Evolutionary conservation across 2,329 filamentous ascomycete species (phyloP).

Genomic region (Raffaelea arxii): DNA sequence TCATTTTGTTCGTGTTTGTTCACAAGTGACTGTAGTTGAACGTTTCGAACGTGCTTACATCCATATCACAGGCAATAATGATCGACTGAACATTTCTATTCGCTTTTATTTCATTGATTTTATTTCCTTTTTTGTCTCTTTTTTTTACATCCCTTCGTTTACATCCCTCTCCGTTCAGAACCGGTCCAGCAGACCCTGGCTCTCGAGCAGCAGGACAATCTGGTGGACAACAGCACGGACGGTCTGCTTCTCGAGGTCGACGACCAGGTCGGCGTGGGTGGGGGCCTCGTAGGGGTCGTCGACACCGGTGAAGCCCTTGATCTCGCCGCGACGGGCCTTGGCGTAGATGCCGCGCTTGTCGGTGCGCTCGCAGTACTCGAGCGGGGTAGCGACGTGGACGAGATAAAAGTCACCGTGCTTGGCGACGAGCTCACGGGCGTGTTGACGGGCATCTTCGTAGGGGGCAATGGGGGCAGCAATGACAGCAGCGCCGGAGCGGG

Average conservation of each 20-base stretch:
- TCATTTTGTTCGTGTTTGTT: too few species aligned
- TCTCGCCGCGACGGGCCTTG: conserved; percentile 75
- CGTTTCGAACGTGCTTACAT: too few species aligned
- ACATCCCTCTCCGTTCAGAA: conserved; percentile 26
- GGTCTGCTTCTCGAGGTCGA: conserved; percentile 76
- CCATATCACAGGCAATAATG: too few species aligned
- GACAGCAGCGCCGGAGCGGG: conserved; percentile 83
- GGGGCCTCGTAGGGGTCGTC: conserved; percentile 94
- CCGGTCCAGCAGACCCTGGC: conserved; percentile 74
- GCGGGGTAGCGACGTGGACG: conserved; percentile 83
- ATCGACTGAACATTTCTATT: too few species aligned
- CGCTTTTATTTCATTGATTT: too few species aligned
- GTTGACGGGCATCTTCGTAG: conserved; percentile 67
- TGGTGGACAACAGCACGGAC: conserved; percentile 93
- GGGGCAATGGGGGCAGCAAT: conserved; percentile 96
- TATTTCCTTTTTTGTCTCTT: background rate
- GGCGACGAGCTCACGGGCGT: conserved; percentile 76
- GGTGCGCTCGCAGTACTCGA: conserved; percentile 90
- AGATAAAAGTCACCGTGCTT: conserved; percentile 90
- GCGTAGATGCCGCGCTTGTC: conserved; percentile 88
- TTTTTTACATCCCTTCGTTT: background rate
- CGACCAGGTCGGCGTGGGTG: conserved; percentile 68
- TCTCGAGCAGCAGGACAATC: conserved; percentile 88
- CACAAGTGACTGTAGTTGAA: too few species aligned
- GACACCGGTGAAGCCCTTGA: conserved; percentile 97